These are phyloP conservation scores for Kazachstania kunashirensis DNA, from an alignment of 805 yeast species.

Conservation along the genomic window DNA sequence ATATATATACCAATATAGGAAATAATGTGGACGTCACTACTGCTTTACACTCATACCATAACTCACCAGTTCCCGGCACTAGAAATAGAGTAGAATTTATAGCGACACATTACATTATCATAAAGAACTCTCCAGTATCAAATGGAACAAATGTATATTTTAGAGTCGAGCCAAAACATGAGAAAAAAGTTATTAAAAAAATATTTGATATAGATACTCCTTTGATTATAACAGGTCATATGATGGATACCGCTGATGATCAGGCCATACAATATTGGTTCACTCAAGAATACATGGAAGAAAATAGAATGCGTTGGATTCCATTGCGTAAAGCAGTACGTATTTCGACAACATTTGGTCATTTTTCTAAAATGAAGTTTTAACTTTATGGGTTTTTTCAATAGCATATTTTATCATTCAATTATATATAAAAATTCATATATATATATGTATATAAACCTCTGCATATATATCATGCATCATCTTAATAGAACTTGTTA, in stretches of 20 bases:
- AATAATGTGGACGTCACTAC: not conserved
- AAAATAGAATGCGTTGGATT: not conserved
- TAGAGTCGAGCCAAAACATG: not conserved
- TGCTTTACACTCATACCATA: not conserved
- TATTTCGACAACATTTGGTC: slow-evolving; percentile 3
- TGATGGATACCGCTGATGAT: not conserved
- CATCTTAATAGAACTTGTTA: not conserved
- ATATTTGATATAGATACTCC: not conserved
- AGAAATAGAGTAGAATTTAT: not conserved
- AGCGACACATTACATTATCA: not conserved
- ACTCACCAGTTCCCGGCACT: not conserved
- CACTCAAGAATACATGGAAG: not conserved
- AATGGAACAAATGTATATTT: not conserved
- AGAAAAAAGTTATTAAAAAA: not conserved
- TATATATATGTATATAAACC: not conserved
- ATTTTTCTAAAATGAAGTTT: slow-evolving; percentile 1
- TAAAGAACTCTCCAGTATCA: not conserved
- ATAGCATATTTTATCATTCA: not conserved
- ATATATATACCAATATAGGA: slow-evolving; percentile 9
- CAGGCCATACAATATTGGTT: not conserved
- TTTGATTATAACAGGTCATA: not conserved
- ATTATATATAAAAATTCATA: not conserved
- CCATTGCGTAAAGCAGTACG: not conserved
- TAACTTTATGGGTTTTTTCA: not conserved
- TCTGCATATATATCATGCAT: not conserved